phyloP scores from a whole-genome alignment of 169 alveolate species.

The Plasmodium yoelii region DNA sequence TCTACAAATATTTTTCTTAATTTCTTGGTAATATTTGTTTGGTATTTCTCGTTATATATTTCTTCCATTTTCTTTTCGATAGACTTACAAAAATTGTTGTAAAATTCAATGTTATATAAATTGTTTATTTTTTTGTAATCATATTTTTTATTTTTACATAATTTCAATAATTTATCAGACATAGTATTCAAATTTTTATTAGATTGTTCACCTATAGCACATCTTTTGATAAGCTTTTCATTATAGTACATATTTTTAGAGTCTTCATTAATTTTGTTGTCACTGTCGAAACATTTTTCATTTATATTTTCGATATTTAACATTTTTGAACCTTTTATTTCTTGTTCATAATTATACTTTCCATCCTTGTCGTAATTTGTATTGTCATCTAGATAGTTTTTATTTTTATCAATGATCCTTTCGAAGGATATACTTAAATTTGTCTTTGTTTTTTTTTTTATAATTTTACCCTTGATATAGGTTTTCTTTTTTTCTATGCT shows the following conservation, averaged over 20 bases:
- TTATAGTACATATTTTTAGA: no score
- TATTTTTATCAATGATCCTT: background rate
- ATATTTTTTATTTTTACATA: background rate
- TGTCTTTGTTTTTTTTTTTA: background rate
- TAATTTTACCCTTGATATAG: background rate
- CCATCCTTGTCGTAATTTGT: background rate
- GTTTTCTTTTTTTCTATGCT: background rate
- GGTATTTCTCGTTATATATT: slow-evolving; percentile 31
- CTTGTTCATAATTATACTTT: background rate
- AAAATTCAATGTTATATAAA: slow-evolving; percentile 30
- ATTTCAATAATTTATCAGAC: background rate
- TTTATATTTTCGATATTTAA: no score
- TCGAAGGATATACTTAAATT: no score
- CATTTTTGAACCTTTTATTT: no score
- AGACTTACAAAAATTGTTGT: slow-evolving; percentile 12
- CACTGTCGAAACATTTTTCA: no score
- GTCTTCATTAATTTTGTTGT: no score
- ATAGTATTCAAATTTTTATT: background rate
- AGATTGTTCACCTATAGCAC: no score
- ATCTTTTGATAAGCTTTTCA: no score
- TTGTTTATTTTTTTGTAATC: slow-evolving; percentile 28
- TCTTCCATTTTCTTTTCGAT: slow-evolving; percentile 11
- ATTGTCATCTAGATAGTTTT: background rate
- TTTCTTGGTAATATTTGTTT: slow-evolving; percentile 1
- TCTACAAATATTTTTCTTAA: no score